Evolutionary conservation across 2,329 filamentous ascomycete genomes (phyloP).

Genomic region (Epicoccum nigrum): DNA sequence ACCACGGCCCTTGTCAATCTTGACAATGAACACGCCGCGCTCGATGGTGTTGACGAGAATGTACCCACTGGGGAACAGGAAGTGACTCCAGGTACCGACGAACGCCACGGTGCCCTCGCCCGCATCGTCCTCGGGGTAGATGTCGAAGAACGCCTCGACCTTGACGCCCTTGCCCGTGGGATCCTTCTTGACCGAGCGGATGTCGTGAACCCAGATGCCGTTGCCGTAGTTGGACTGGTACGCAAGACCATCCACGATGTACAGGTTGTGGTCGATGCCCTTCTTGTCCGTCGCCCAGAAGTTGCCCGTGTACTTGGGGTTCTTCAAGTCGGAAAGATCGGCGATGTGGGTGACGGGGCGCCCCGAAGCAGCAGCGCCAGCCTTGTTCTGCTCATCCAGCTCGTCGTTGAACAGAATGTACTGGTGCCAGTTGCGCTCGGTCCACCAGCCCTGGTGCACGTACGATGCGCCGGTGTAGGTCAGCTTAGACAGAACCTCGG

Average conservation of each 20-base stretch:
- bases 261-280: slow-evolving; percentile 55
- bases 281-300: slow-evolving; percentile 48
- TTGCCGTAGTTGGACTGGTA: slow-evolving; percentile 53
- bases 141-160: slow-evolving; percentile 52
- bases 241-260: slow-evolving; percentile 48
- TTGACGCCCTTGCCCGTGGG: slow-evolving; percentile 47
- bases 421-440: slow-evolving; percentile 46
- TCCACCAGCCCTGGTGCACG: slow-evolving; percentile 65
- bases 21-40: slow-evolving; percentile 46
- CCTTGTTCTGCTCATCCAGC: slow-evolving; percentile 38
- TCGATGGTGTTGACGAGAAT: slow-evolving; percentile 49
- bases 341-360: slow-evolving; percentile 44
- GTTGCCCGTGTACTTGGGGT: slow-evolving; percentile 49
- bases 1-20: slow-evolving; percentile 34
- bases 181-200: slow-evolving; percentile 48
- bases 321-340: slow-evolving; percentile 41
- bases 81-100: slow-evolving; percentile 53
- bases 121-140: slow-evolving; percentile 51
- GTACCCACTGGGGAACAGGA: slow-evolving; percentile 43
- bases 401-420: slow-evolving; percentile 45
- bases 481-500: slow-evolving; percentile 62
- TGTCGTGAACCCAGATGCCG: slow-evolving; percentile 49
- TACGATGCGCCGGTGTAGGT: slow-evolving; percentile 62
- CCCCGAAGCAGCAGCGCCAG: slow-evolving; percentile 39
- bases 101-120: slow-evolving; percentile 46